Evolutionary conservation across 257 asterid species (phyloP), one percentile per base, ranked within the genome.

Genomic region (Voacanga thouarsii): DNA sequence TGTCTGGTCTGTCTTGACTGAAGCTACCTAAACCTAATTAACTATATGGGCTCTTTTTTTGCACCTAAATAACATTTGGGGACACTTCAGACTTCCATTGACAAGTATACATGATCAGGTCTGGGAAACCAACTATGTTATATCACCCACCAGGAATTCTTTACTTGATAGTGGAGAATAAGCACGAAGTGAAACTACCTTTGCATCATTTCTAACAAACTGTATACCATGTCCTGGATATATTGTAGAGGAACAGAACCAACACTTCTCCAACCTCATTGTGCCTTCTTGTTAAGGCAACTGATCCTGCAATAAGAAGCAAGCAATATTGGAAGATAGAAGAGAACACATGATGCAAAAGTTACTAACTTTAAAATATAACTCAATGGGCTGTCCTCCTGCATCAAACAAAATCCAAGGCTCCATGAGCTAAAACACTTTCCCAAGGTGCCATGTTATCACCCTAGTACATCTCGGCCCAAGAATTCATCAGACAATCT

Each of bases 201-300:
- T 94, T 5, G 98, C 97, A 74, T 94, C 98, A 39, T 92, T 94
- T 45, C 97, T 92, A 65, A 94, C 98, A 84, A 78, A 94, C 55
- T 94, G 98, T 75, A 94, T 94, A 33, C 96, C 98, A 67, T 94
- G 98, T 59, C 98, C 97, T 0, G 97, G 97, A 75, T 92, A 92
- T 7, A 92, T 24, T 4, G 92, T 90, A 37, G 97, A 91, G 80
- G 98, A 94, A 86, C 98, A 94, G 82, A 93, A 92, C 97, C 96
- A 94, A 77, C 98, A 94, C 47, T 92, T 94, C 80, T 94, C 98
- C 87, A 94, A 85, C 91, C 98, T 92, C 97, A 94, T 94, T 75
- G 85, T 71, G 78, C 68, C 51, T 59, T 72, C 37, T 11, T 10
- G 21, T 65, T 61, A 75, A 57, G 45, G 19, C 15, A 53, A n/a